Evolutionary conservation across 139 green algal genomes (phyloP).

Genomic region (Chlamydomonas sp.): DNA sequence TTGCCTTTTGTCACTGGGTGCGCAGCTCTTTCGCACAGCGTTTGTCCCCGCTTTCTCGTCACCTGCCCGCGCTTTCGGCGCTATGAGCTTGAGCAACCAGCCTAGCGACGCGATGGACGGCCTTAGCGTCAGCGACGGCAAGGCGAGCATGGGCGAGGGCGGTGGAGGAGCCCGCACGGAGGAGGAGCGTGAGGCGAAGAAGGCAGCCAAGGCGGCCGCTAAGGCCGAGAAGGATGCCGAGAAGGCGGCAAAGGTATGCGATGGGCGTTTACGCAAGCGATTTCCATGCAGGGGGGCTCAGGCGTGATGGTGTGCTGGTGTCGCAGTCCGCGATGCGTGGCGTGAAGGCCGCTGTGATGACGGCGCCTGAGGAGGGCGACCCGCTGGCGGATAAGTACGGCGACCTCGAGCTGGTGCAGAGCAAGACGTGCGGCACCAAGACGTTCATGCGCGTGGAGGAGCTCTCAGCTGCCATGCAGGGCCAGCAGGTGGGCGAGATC

Average conservation of each 20-base stretch:
- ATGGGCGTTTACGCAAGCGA: not conserved
- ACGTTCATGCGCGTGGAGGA: conserved; percentile 27
- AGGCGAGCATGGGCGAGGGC: not conserved
- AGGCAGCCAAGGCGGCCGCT: conserved; percentile 43
- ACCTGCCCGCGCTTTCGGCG: no score
- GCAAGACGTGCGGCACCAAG: conserved; percentile 22
- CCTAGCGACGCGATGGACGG: no score
- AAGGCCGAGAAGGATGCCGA: conserved; percentile 52
- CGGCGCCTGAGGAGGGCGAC: conserved; percentile 71
- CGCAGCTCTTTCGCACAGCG: no score
- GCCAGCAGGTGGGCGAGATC: conserved; percentile 43
- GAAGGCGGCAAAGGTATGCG: conserved; percentile 21
- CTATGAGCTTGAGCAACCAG: no score
- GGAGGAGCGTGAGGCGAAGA: conserved; percentile 19
- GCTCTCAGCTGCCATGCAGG: conserved; percentile 35
- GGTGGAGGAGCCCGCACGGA: not conserved
- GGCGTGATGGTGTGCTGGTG: not conserved
- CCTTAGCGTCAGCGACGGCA: no score
- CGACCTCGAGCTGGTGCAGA: conserved; percentile 79
- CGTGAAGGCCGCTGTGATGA: conserved; percentile 53
- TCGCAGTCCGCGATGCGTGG: conserved; percentile 19
- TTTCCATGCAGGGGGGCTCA: not conserved
- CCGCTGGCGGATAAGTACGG: conserved; percentile 84
- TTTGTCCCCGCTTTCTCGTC: no score
- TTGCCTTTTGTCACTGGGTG: no score